A percentile compares a stretch with the other conserved stretches of the same genome.
Evolutionary conservation across 441 rosid genomes (phyloP).

Genomic region (Populus hybrid): DNA sequence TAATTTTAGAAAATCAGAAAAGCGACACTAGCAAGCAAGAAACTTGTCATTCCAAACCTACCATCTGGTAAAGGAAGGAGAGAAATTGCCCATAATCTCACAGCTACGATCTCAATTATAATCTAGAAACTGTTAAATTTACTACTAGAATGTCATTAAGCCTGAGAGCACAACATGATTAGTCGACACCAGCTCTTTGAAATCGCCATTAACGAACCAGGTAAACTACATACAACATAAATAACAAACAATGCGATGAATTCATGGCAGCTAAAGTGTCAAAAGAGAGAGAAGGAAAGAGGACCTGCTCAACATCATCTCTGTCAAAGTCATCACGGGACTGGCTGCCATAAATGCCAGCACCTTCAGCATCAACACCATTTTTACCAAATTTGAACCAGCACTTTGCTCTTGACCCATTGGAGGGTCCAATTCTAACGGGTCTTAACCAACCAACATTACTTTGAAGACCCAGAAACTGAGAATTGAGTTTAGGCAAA

Average conservation of each 20-base stretch:
- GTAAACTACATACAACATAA: background rate
- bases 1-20: background rate
- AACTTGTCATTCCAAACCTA: background rate
- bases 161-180: background rate
- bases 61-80: no score
- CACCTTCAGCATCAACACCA: constrained; percentile 90
- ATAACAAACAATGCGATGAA: no score
- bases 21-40: background rate
- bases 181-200: background rate
- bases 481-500: constrained; percentile 34
- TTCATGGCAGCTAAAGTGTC: background rate
- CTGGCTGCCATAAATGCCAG: constrained; percentile 91
- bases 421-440: constrained; percentile 58
- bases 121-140: background rate
- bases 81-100: no score
- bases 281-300: background rate
- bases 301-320: constrained; percentile 92
- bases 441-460: constrained; percentile 32
- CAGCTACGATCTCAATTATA: background rate
- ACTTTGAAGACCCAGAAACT: constrained; percentile 48
- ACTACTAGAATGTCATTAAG: background rate
- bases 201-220: background rate
- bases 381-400: constrained; percentile 86
- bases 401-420: constrained; percentile 62
- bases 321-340: constrained; percentile 78